Conservation (phyloP, 2,329 filamentous ascomycete species). For the Capronia coronata region DNA sequence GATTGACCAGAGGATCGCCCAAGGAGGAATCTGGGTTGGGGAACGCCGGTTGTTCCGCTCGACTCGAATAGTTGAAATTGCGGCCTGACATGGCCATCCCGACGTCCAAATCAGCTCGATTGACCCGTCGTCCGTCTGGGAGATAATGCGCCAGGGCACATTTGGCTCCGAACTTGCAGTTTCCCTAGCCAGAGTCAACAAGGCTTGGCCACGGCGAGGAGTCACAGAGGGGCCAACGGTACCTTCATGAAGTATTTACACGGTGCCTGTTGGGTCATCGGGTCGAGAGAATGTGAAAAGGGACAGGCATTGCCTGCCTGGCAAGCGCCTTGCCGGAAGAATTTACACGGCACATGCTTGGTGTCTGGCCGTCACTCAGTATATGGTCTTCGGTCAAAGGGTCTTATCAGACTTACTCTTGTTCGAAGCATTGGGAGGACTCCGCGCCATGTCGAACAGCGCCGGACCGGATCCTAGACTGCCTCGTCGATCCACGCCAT, state of each 20-base stretch:
- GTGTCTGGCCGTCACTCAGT: constrained; percentile 57
- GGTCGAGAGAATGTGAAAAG: constrained; percentile 87
- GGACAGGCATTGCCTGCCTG: constrained; percentile 94
- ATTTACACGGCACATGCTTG: constrained; percentile 97
- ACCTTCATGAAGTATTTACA: constrained; percentile 99
- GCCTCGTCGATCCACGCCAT: constrained; percentile 20
- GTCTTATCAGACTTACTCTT: constrained; percentile 33
- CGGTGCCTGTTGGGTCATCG: constrained; percentile 71
- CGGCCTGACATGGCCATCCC: constrained; percentile 41
- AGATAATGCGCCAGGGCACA: constrained; percentile 95
- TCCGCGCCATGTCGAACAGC: constrained; percentile 42
- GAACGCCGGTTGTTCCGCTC: constrained; percentile 59
- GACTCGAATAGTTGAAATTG: constrained; percentile 39
- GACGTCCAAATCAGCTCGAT: constrained; percentile 54
- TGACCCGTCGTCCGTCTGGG: constrained; percentile 86
- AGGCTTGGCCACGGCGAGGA: not conserved
- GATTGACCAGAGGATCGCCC: constrained; percentile 63
- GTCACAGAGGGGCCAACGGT: constrained; percentile 30
- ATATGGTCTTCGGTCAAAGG: not conserved
- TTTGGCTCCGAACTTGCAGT: constrained; percentile 98
- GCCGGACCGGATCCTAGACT: constrained; percentile 26
- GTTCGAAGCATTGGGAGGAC: constrained; percentile 41
- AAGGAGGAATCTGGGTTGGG: constrained; percentile 63
- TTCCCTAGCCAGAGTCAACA: constrained; percentile 56
- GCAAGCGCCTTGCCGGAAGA: constrained; percentile 93